Base-by-base conservation (phyloP, 176 grass and related monocot species). In the Bolboschoenus planiculmis region DNA sequence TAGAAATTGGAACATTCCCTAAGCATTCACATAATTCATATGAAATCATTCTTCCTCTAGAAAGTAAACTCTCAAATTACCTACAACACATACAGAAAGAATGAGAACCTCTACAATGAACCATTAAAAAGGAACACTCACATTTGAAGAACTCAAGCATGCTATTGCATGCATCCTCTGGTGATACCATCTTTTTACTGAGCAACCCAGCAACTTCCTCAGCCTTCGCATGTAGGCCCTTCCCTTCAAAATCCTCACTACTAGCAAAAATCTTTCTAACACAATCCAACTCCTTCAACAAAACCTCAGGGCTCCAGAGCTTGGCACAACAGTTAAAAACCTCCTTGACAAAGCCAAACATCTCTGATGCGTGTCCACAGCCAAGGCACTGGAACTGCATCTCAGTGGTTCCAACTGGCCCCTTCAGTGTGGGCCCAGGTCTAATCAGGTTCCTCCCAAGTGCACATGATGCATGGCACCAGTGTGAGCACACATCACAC, bases 301-400 rank as follows among this genome's bases (percentile, higher is more conserved):
- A 81, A 3, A 88, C 90, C 56, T 95, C 96, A 5, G 59, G 67
- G 50, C 56, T 83, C 97, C 97, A 99, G 79, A 87, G 61, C 87
- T 93, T 88, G 0, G 91, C 91, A 35, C 89, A 99, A 30, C 86
- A 91, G 71, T 85, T 99, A 84, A 99, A 99, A 61, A 96, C 97
- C 77, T 93, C 97, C 89, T 99, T 99, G 9, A 99, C 97, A 65
- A 99, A 99, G 55, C 97, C 97, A 90, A 99, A 90, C 97, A 99
- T 96, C 87, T 99, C 97, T 36, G 91, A 99, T 79, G 89, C 83
- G 78, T 99, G 97, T 7, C 75, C 94, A 71, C 97, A 99, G 20
- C 92, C 97, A 44, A 93, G 86, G 83, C 97, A 99, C 60, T 95
- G 93, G 80, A 95, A 99, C 86, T 99, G 97, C 97, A 99, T 99